Conservation (phyloP, 805 yeast genomes). For the Saccharomyces eubayanus region DNA sequence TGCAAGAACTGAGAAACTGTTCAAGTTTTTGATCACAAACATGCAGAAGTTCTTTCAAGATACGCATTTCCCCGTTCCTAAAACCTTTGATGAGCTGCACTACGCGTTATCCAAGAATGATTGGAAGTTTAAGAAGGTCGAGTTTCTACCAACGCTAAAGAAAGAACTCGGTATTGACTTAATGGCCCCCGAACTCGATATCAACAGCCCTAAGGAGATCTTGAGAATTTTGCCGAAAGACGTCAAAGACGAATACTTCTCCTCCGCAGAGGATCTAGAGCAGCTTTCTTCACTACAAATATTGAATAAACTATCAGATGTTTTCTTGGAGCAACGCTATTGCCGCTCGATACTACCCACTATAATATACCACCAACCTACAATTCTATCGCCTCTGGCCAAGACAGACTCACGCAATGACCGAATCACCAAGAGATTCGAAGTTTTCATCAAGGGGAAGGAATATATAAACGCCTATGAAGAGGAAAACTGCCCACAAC, state of each 20-base stretch:
- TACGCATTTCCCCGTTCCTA: constrained; percentile 2
- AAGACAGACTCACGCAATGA: constrained; percentile 44
- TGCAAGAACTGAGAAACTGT: constrained; percentile 50
- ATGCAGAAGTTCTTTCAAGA: constrained; percentile 23
- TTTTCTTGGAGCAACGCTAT: constrained; percentile 52
- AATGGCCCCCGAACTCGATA: constrained; percentile 22
- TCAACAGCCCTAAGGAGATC: constrained; percentile 23
- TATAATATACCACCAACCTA: constrained; percentile 75
- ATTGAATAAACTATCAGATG: constrained; percentile 54
- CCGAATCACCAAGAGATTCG: constrained; percentile 61
- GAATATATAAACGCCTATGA: constrained; percentile 93
- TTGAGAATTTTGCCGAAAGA: constrained; percentile 9
- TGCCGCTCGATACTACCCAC: constrained; percentile 49
- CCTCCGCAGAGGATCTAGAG: background rate
- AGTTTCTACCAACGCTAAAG: constrained; percentile 26
- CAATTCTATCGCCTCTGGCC: constrained; percentile 78
- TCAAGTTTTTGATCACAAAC: constrained; percentile 32
- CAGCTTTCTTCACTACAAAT: constrained; percentile 45
- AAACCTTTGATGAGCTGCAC: constrained; percentile 4
- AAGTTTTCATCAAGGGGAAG: constrained; percentile 66
- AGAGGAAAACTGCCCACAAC: constrained; percentile 84
- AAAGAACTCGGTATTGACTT: constrained; percentile 18
- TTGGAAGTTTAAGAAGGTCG: constrained; percentile 26
- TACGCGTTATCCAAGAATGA: constrained; percentile 9
- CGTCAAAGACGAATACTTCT: constrained; percentile 1